Conservation (phyloP, 805 yeast species). For the Wickerhamomyces chaumierensis region DNA sequence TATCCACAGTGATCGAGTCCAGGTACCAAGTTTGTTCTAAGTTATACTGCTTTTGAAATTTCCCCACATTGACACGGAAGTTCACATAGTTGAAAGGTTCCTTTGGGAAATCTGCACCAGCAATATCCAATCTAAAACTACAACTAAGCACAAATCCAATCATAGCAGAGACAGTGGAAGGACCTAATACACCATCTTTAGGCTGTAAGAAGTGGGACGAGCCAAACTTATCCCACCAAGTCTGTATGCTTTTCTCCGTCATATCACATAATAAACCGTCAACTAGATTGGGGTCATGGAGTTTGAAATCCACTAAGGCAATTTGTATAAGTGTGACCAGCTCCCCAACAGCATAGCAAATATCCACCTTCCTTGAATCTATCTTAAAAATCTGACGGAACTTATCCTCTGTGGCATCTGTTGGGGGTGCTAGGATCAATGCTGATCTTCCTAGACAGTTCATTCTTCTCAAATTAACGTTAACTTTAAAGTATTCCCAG, state of each 20-base stretch:
- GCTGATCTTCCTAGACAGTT: conserved; percentile 84
- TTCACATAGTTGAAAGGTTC: conserved; percentile 75
- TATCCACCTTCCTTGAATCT: conserved; percentile 24
- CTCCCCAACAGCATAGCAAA: conserved; percentile 30
- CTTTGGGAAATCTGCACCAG: conserved; percentile 55
- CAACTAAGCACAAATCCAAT: conserved; percentile 68
- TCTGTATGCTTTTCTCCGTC: conserved; percentile 58
- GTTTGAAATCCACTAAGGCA: conserved; percentile 64
- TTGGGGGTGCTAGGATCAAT: conserved; percentile 53
- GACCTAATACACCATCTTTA: conserved; percentile 45
- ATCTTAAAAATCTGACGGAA: conserved; percentile 66
- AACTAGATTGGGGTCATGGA: conserved; percentile 55
- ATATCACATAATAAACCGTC: conserved; percentile 79
- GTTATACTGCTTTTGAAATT: conserved; percentile 65
- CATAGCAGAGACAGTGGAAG: conserved; percentile 66
- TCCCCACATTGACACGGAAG: conserved; percentile 55
- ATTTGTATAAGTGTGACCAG: conserved; percentile 67
- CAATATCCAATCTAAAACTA: conserved; percentile 50
- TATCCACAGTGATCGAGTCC: conserved; percentile 44
- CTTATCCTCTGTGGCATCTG: conserved; percentile 73
- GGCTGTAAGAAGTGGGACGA: conserved; percentile 25
- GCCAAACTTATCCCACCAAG: conserved; percentile 82
- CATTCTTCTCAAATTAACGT: conserved; percentile 64
- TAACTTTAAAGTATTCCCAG: conserved; percentile 51
- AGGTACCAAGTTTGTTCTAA: conserved; percentile 39